These are phyloP conservation scores for Nicotiana tabacum DNA, from an alignment of 257 asterid genomes.

Conservation along the genomic window DNA sequence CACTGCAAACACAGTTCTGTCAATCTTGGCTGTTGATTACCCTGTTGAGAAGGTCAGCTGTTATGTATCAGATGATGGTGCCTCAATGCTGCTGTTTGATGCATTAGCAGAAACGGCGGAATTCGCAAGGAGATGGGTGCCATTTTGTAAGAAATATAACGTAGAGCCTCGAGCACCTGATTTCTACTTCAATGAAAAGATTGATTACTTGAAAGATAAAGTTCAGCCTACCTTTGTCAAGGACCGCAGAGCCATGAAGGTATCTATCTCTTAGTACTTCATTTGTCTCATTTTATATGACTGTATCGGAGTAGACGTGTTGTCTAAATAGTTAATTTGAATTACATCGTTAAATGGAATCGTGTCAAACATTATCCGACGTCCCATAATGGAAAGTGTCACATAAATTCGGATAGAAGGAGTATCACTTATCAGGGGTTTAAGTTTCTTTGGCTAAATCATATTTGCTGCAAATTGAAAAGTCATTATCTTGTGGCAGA, in stretches of 20 bases:
- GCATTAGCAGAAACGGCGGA: constrained; percentile 68
- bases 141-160: constrained; percentile 67
- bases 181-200: constrained; percentile 71
- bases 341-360: not conserved
- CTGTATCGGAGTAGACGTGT: not conserved
- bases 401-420: not conserved
- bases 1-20: constrained; percentile 75
- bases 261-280: constrained; percentile 4
- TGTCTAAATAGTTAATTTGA: not conserved
- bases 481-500: constrained; percentile 32
- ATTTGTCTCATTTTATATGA: not conserved
- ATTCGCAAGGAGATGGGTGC: constrained; percentile 87
- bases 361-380: not conserved
- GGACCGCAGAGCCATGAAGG: constrained; percentile 94
- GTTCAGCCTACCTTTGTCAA: constrained; percentile 78
- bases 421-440: not conserved
- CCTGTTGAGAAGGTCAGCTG: constrained; percentile 76
- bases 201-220: constrained; percentile 74
- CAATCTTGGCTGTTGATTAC: constrained; percentile 71
- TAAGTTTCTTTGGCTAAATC: not conserved
- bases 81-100: constrained; percentile 85
- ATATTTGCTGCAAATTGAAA: not conserved
- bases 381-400: not conserved
- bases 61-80: constrained; percentile 87
- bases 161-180: constrained; percentile 85